Evolutionary conservation across 768 basidiomycete genomes (phyloP).

Genomic region (Boletus reticulatus): DNA sequence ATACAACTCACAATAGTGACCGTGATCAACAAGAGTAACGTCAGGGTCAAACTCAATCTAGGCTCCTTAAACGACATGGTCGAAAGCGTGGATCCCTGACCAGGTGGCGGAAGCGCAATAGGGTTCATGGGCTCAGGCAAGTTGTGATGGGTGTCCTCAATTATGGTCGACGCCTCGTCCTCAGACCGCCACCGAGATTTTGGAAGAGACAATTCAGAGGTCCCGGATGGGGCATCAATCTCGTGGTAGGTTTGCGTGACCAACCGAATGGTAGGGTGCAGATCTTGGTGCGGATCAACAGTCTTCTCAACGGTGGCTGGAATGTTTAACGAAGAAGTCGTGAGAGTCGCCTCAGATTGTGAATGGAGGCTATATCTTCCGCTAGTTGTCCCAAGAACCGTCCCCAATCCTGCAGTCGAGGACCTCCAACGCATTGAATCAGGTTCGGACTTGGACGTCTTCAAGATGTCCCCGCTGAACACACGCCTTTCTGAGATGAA

Average conservation of each 20-base stretch:
- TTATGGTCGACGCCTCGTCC: constrained; percentile 9
- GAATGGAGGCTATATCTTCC: constrained; percentile 17
- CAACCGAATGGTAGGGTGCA: constrained; percentile 24
- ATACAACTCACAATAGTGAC: constrained; percentile 59
- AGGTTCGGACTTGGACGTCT: constrained; percentile 19
- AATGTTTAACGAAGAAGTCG: constrained; percentile 5
- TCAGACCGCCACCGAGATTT: constrained; percentile 12
- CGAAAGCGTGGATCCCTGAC: constrained; percentile 14
- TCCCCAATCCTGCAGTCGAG: constrained; percentile 11
- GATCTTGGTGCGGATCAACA: constrained; percentile 6
- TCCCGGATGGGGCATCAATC: not conserved
- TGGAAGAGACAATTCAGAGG: constrained; percentile 6
- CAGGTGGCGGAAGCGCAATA: constrained; percentile 13
- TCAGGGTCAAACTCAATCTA: constrained; percentile 56
- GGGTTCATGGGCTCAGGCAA: constrained; percentile 12
- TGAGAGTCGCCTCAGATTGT: constrained; percentile 28
- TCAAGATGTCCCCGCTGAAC: constrained; percentile 24
- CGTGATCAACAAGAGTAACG: constrained; percentile 48
- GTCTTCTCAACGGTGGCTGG: constrained; percentile 7
- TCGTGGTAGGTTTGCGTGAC: constrained; percentile 14
- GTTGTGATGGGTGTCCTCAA: not conserved
- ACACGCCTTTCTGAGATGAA: constrained; percentile 26
- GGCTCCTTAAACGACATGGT: constrained; percentile 43
- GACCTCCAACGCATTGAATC: constrained; percentile 15
- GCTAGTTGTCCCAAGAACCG: constrained; percentile 5